phyloP scores from a whole-genome alignment of 2,329 filamentous ascomycete genomes.

The Massarina eburnea region DNA sequence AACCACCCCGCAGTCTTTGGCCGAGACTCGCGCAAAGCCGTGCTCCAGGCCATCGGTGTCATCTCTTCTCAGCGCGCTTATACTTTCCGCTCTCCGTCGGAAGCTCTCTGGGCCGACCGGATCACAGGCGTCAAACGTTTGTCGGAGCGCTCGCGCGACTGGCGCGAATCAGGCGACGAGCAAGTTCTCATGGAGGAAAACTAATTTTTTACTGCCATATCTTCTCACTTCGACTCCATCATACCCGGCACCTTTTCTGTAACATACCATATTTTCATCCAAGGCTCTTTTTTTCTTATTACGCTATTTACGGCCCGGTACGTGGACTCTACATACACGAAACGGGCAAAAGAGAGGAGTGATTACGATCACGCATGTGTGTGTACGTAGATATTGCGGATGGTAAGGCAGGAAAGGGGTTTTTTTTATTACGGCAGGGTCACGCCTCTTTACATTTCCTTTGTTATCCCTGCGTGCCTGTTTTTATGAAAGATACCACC shows the following conservation, averaged over 20 bases:
- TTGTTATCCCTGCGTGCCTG: neutral
- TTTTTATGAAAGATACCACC: neutral
- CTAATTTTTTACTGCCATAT: slow-evolving; percentile 16
- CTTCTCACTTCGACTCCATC: neutral
- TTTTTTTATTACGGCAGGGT: neutral
- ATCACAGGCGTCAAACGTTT: slow-evolving; percentile 79
- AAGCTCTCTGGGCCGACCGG: slow-evolving; percentile 84
- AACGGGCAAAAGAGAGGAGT: too few relatives aligned
- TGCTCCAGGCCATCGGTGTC: slow-evolving; percentile 93
- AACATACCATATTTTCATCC: slow-evolving; percentile 3
- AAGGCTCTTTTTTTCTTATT: neutral
- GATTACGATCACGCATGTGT: too few relatives aligned
- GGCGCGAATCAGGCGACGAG: slow-evolving; percentile 84
- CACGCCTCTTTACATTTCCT: neutral
- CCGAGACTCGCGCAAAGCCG: slow-evolving; percentile 90
- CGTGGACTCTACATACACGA: neutral
- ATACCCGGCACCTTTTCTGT: slow-evolving; percentile 2
- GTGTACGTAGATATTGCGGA: too few relatives aligned
- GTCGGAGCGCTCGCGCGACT: slow-evolving; percentile 82
- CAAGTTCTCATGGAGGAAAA: slow-evolving; percentile 60
- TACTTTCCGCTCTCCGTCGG: slow-evolving; percentile 87
- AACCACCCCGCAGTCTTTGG: slow-evolving; percentile 94
- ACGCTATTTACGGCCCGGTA: neutral
- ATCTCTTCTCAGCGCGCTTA: slow-evolving; percentile 93
- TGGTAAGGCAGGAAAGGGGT: neutral